These are phyloP conservation scores for Ogataea hybrid DNA, from an alignment of 1,139 yeast genomes.

Conservation along the genomic window DNA sequence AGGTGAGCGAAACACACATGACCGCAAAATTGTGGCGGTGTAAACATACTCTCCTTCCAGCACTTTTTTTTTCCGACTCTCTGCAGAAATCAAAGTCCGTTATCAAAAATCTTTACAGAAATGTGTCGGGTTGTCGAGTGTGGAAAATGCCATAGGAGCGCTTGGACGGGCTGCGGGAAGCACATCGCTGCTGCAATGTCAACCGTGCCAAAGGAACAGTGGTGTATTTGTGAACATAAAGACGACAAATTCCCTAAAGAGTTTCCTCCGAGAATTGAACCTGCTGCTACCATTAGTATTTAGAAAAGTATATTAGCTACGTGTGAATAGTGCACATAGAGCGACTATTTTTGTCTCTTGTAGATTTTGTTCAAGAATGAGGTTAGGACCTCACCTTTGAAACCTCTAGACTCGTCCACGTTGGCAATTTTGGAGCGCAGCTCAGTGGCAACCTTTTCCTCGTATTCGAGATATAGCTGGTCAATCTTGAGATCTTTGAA, in stretches of 20 bases:
- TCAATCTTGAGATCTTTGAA: constrained; percentile 75
- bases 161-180: constrained; percentile 49
- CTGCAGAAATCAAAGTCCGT: not conserved
- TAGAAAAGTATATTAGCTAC: not conserved
- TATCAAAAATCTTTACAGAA: not conserved
- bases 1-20: constrained; percentile 21
- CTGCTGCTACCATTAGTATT: constrained; percentile 21
- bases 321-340: not conserved
- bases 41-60: not conserved
- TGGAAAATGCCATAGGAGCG: constrained; percentile 23
- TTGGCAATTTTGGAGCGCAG: constrained; percentile 62
- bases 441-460: constrained; percentile 69
- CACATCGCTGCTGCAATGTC: constrained; percentile 44
- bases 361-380: constrained; percentile 87
- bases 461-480: constrained; percentile 72
- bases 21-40: constrained; percentile 8
- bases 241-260: constrained; percentile 26
- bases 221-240: constrained; percentile 35
- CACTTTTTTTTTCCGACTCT: no score
- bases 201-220: constrained; percentile 35
- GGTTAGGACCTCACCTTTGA: constrained; percentile 80
- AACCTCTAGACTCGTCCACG: constrained; percentile 88
- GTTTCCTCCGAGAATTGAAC: constrained; percentile 33
- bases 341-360: constrained; percentile 76
- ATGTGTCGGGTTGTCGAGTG: constrained; percentile 31